These are phyloP conservation scores for Dissophora globulifera DNA, from an alignment of 192 early-diverging fungal genomes.

Conservation along the genomic window DNA sequence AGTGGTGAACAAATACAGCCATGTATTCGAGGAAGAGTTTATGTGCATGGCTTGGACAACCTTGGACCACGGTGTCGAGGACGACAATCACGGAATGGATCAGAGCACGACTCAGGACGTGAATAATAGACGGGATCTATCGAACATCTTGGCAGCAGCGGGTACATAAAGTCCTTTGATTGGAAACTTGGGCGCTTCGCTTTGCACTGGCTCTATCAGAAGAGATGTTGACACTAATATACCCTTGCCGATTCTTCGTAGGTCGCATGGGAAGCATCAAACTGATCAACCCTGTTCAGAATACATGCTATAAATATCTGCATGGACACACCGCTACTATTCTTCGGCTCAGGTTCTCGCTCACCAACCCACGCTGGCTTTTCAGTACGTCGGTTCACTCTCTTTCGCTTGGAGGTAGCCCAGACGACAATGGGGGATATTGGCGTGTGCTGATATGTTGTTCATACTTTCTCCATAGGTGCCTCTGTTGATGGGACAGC, in stretches of 20 bases:
- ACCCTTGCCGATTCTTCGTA: too few species aligned
- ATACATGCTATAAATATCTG: constrained; percentile 59
- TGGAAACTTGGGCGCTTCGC: too few species aligned
- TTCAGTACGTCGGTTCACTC: constrained; percentile 55
- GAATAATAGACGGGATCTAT: constrained; percentile 5
- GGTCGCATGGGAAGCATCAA: constrained; percentile 63
- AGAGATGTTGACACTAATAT: too few species aligned
- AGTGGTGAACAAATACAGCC: constrained; percentile 59
- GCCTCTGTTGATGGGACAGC: constrained; percentile 55
- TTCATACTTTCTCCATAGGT: constrained; percentile 25
- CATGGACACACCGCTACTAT: constrained; percentile 56
- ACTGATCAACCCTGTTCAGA: constrained; percentile 55
- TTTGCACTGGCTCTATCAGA: too few species aligned
- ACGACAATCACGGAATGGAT: neutral
- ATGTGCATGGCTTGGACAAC: constrained; percentile 63
- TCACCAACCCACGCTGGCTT: constrained; percentile 56
- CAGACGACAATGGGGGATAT: too few species aligned
- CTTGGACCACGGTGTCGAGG: constrained; percentile 7
- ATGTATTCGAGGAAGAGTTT: constrained; percentile 60
- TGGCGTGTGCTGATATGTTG: neutral
- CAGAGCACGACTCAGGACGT: neutral
- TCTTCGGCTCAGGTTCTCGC: constrained; percentile 53
- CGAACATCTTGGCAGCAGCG: constrained; percentile 55
- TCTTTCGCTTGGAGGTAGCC: too few species aligned
- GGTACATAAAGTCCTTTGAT: constrained; percentile 29